Percentiles rank a stretch among this genome's conserved stretches.
Evolutionary conservation across 2,329 filamentous ascomycete genomes (phyloP).

Genomic region (Aspergillus sp.): DNA sequence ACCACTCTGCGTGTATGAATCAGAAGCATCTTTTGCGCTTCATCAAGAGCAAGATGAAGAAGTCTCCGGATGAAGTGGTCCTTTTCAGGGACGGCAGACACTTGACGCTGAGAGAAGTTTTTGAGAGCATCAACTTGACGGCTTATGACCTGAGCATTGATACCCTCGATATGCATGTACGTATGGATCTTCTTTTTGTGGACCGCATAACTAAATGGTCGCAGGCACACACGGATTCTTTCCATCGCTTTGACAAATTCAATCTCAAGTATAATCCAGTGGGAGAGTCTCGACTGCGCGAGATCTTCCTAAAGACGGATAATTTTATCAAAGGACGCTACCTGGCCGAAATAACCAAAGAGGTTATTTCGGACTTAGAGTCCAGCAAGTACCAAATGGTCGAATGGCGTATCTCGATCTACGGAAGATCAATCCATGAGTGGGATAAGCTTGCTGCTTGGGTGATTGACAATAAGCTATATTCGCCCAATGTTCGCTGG

Average conservation of each 20-base stretch:
- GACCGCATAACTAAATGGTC: conserved; percentile 7
- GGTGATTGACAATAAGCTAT: conserved; percentile 97
- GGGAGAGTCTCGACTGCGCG: conserved; percentile 85
- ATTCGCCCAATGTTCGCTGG: conserved; percentile 96
- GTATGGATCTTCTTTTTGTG: conserved; percentile 24
- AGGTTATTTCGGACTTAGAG: conserved; percentile 93
- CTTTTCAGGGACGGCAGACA: conserved; percentile 86
- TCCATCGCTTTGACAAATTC: conserved; percentile 99
- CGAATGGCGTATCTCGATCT: conserved; percentile 97
- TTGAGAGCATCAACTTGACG: conserved; percentile 93
- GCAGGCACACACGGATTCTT: conserved; percentile 89
- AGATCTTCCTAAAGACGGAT: conserved; percentile 98
- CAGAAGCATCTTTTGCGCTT: conserved; percentile 97
- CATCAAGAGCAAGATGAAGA: conserved; percentile 99
- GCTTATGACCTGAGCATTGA: conserved; percentile 98
- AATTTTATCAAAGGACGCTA: conserved; percentile 96
- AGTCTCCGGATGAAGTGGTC: conserved; percentile 86
- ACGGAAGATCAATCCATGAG: conserved; percentile 82
- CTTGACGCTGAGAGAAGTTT: conserved; percentile 84
- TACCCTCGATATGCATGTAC: conserved; percentile 94
- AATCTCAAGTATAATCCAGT: conserved; percentile 98
- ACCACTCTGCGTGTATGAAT: conserved; percentile 99
- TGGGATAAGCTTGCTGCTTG: conserved; percentile 97
- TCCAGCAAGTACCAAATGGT: conserved; percentile 99
- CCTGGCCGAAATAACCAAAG: conserved; percentile 92